Conservation (phyloP, 352 stramenopile species). For the Phytophthora multivora region DNA sequence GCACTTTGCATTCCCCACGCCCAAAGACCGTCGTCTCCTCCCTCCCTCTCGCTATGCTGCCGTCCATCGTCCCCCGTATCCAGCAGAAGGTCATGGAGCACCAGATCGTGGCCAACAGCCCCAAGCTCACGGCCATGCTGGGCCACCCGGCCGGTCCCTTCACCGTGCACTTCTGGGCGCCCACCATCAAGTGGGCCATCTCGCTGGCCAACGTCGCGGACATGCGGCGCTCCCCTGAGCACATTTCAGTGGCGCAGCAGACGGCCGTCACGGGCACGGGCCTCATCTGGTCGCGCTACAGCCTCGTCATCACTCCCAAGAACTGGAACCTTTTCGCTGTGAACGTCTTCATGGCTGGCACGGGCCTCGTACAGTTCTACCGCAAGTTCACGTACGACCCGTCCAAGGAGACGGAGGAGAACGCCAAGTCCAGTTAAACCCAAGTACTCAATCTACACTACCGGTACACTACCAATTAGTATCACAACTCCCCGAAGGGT, state of each 20-base stretch:
- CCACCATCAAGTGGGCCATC: conserved; percentile 91
- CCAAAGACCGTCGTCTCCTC: neutral
- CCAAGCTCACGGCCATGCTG: conserved; percentile 65
- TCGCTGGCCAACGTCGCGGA: conserved; percentile 88
- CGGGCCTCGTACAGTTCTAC: conserved; percentile 59
- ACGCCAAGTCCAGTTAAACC: conserved; percentile 15
- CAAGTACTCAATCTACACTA: conserved; percentile 8
- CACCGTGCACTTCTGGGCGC: conserved; percentile 92
- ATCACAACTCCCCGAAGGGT: neutral
- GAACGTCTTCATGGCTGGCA: conserved; percentile 91
- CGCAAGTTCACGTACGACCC: conserved; percentile 58
- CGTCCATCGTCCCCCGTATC: conserved; percentile 73
- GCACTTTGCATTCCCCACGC: too few relatives aligned
- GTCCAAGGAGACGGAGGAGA: conserved; percentile 7
- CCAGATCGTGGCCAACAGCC: conserved; percentile 71
- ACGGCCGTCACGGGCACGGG: conserved; percentile 73
- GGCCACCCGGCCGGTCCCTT: conserved; percentile 86
- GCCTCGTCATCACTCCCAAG: conserved; percentile 86
- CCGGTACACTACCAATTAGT: conserved; percentile 1
- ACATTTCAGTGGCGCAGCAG: conserved; percentile 85
- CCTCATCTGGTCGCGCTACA: conserved; percentile 91
- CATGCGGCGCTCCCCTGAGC: conserved; percentile 80
- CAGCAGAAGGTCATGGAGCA: conserved; percentile 78
- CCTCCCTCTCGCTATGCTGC: conserved; percentile 45
- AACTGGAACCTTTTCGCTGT: conserved; percentile 93